Evolutionary conservation across 331 rosid genomes (phyloP), one percentile per base, ranked within the genome.

Genomic region (Spiraea crenata): DNA sequence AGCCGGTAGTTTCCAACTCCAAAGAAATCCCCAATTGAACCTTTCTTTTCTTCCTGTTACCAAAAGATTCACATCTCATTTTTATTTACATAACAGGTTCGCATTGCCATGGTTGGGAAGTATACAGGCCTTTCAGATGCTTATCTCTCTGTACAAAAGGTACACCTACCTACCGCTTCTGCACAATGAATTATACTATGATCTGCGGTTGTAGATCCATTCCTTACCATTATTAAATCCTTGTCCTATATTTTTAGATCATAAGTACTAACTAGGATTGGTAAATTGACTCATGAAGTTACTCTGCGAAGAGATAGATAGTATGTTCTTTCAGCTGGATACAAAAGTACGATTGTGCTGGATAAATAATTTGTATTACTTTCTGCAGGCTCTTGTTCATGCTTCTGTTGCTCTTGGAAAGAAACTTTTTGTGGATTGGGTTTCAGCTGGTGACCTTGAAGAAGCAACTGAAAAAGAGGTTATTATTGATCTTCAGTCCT

Each of bases 101-200:
- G 88, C 67, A 91, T 95, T 85, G 96, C 96, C 37, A 86, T 95
- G 88, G 98, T 95, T 45, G 99, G 99, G 72, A 95, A 95, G 79
- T 95, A 95, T 73, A 89, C 98, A 5, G 90, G 87, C 52, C 93
- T 95, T 62, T 77, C 90, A 31, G 99, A 95, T 89, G 85, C 98
- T 49, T 95, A 95, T 83, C 96, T 95, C 71, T 95, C 99, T 79
- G 93, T 95, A 46, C 60, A 81, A 51, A 95, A 91, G 96, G 99
- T 80, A 72, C 71, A 58, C 15, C 59, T 65, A 63, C 35, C 61
- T 63, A 35, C 42, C 67, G 63, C 54, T 56, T 77, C 56, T 47
- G 61, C 39, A 48, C 41, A 55, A 52, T 61, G 37, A n/a, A 10
- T 16, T 5, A 5, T 5, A 9, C 39, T 17, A 9, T 66, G 50